phyloP scores from a whole-genome alignment of 768 basidiomycete species.

The Phylloporus rhodoxanthus region DNA sequence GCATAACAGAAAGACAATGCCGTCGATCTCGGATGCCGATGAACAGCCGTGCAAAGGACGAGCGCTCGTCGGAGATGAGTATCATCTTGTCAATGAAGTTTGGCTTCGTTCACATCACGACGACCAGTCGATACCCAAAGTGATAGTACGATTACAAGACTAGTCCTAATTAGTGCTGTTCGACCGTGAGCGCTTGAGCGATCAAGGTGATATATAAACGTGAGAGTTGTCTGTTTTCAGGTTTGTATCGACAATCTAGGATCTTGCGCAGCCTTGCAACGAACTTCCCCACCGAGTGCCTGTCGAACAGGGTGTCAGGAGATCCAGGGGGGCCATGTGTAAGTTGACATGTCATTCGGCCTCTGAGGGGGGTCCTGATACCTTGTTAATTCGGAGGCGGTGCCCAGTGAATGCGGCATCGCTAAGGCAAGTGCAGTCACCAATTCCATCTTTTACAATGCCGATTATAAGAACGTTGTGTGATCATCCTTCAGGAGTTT shows the following conservation, averaged over 20 bases:
- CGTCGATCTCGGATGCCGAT: background rate
- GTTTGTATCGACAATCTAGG: slow-evolving; percentile 28
- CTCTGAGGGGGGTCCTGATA: slow-evolving; percentile 23
- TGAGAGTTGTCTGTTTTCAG: slow-evolving; percentile 25
- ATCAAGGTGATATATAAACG: slow-evolving; percentile 35
- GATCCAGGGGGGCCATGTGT: slow-evolving; percentile 26
- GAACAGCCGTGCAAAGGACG: slow-evolving; percentile 6
- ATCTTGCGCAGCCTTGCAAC: slow-evolving; percentile 24
- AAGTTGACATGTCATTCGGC: slow-evolving; percentile 33
- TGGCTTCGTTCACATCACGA: slow-evolving; percentile 25
- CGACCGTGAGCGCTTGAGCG: slow-evolving; percentile 26
- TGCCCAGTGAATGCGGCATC: slow-evolving; percentile 33
- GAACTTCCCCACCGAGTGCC: slow-evolving; percentile 19
- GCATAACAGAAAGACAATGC: slow-evolving; percentile 28
- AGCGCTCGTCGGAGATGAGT: slow-evolving; percentile 8
- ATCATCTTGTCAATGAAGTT: slow-evolving; percentile 11
- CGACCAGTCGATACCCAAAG: slow-evolving; percentile 13
- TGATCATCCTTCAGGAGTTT: slow-evolving; percentile 33
- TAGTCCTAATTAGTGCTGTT: slow-evolving; percentile 17
- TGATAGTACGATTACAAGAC: slow-evolving; percentile 20
- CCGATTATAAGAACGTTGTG: slow-evolving; percentile 33
- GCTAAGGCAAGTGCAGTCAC: slow-evolving; percentile 27
- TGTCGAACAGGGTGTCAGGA: slow-evolving; percentile 31
- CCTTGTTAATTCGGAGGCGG: slow-evolving; percentile 30
- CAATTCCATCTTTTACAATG: slow-evolving; percentile 25